Base-by-base conservation (phyloP, 768 basidiomycete genomes). In the Podaxis sp. region DNA sequence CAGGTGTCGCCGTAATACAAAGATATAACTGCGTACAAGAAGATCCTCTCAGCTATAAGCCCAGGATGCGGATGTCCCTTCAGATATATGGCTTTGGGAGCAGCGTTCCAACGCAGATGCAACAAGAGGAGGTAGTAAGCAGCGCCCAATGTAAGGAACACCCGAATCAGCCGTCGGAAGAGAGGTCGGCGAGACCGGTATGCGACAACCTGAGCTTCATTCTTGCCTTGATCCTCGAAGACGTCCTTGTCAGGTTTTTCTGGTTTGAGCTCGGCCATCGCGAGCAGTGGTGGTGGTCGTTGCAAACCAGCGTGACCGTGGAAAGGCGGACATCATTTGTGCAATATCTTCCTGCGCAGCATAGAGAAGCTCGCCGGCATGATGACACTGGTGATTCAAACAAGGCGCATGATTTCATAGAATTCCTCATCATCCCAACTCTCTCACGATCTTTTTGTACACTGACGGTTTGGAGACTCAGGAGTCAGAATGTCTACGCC, bases 151-250 rank as follows among this genome's bases (percentile, higher is more conserved):
- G 40, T 11, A 36, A 55, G 11, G 2, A 56, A 22, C 3, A 54
- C 30, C 11, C 53, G 50, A 24, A 55, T 4, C 52, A 55, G 44
- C 40, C 60, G 53, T 4, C 44, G 60, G 41, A 54, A 36, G 41
- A 30, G 11, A 8, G 60, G 20, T 20, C 60, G 51, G 24, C 40
- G 60, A 36, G 60, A 30, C 11, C 44, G 52, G 40, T 17, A 17
- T 12, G 22, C 22, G 15, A 54, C 24, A 30, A 55, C 52, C 28
- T 61, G 60, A 6, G 52, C 28, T 37, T 61, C 60, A 48, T 49
- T 61, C 44, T 55, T 51, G 15, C 24, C 37, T 40, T 59, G 58
- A 8, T 38, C 36, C 8, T 59, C 44, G 53, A 61, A 61, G 11
- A 54, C 33, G 15, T 33, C 60, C n/a, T 22, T 13, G 17, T 28